Conservation (phyloP, 169 alveolate species). For the Babesia ovata region DNA sequence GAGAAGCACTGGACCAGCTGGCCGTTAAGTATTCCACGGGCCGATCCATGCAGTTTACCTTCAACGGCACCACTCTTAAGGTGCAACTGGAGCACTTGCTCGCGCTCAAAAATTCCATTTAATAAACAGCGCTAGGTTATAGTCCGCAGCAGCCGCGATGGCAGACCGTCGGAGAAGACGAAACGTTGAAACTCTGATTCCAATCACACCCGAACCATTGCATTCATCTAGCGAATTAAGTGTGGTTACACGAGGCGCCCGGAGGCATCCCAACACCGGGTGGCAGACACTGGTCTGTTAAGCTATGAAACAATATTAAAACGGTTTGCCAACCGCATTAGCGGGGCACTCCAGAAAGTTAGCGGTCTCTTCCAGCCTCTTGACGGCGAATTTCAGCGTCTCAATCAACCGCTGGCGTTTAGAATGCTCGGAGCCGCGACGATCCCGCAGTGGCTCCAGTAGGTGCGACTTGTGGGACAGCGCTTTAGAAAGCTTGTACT, state of each 20-base stretch:
- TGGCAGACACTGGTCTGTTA: background rate
- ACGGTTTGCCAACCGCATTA: no score
- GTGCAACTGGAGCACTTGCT: constrained; percentile 17
- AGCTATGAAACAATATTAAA: constrained; percentile 4
- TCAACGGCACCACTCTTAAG: constrained; percentile 53
- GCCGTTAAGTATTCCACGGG: constrained; percentile 31
- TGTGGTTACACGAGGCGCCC: background rate
- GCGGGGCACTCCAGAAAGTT: constrained; percentile 6
- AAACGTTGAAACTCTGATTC: no score
- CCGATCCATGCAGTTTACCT: constrained; percentile 41
- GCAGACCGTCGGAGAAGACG: background rate
- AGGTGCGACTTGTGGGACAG: constrained; percentile 8
- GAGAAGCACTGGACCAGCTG: constrained; percentile 24
- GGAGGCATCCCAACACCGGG: background rate
- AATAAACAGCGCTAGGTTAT: background rate
- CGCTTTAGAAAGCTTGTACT: background rate
- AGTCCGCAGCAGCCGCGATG: background rate
- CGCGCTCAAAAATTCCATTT: constrained; percentile 7
- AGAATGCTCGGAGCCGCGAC: background rate
- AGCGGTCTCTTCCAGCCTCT: constrained; percentile 32
- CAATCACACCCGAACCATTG: background rate
- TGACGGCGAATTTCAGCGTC: constrained; percentile 1
- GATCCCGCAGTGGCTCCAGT: constrained; percentile 1
- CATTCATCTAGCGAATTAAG: background rate
- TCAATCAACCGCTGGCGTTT: constrained; percentile 6